Base-by-base conservation (phyloP, 2,329 filamentous ascomycete genomes). In the Diaporthe vexans region DNA sequence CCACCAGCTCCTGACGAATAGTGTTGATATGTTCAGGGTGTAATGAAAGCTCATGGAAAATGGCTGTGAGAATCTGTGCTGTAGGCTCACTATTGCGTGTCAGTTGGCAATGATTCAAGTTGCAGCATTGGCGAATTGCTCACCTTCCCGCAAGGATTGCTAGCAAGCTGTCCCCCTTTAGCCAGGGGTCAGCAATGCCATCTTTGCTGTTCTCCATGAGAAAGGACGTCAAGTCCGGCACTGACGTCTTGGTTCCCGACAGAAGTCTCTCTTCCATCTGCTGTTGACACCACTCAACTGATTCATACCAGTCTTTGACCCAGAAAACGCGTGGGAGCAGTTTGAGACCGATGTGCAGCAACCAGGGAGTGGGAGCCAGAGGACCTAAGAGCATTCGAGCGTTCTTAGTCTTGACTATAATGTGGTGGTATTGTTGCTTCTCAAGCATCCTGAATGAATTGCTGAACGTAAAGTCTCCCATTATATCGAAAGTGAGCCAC, bases 381-480 rank as follows among this genome's bases (percentile, higher is more conserved):
- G 80, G 79, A 0, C 81, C 81, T 5, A 82, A 75, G 1, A 83
- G 72, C 0, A 78, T 77, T 9, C 80, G 67, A 0, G 80, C 79
- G 5, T 76, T 73, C 33, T 79, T 80, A 19, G 81, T 19, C 15
- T 74, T 76, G 24, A 77, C 40, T n/a, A 83, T 76, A 8, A 79
- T 78, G 37, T 77, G 71, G 37, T 81, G 81, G 79, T 78, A 81
- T 24, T 78, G 52, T 37, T 78, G 69, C 26, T 78, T 67, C 1
- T 73, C 63, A 33, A 84, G 76, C 81, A 84, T 83, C 33, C 79
- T 77, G 72, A 85, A 85, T 3, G 0, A 81, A 80, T 73, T 81
- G 80, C 29, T 81, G 79, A 68, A 85, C 82, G 5, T 77, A 19
- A 85, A 76, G 37, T 84, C 81, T 3, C 82, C 82, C 79, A 85